Evolutionary conservation across 352 stramenopile genomes (phyloP).

Genomic region (Phytopythium cucurbitacearum): DNA sequence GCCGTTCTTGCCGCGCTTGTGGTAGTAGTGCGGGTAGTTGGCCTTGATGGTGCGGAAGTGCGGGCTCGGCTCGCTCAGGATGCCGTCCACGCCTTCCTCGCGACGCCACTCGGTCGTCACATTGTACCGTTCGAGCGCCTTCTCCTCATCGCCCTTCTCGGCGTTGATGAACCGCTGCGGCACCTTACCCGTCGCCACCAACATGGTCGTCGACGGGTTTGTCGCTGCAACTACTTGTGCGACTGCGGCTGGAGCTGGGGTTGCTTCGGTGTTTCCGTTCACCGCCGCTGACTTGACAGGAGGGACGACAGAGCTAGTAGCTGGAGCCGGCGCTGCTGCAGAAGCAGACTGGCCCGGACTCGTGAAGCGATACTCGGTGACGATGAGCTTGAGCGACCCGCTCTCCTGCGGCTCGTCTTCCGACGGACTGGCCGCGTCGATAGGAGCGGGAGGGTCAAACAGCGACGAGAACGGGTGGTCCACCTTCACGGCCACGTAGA

Average conservation of each 20-base stretch:
- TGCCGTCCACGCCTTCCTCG: slow-evolving; percentile 74
- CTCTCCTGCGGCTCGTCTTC: slow-evolving; percentile 13
- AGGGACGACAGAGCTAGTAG: no score
- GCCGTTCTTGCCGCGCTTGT: slow-evolving; percentile 75
- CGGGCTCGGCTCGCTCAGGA: slow-evolving; percentile 59
- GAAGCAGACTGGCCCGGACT: neutral
- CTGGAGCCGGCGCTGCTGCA: neutral
- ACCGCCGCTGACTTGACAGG: no score
- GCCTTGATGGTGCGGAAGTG: slow-evolving; percentile 87
- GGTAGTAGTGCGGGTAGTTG: slow-evolving; percentile 90
- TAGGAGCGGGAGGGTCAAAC: slow-evolving; percentile 23
- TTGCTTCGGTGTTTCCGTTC: neutral
- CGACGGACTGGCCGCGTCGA: slow-evolving; percentile 11
- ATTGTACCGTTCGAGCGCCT: slow-evolving; percentile 62
- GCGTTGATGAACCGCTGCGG: slow-evolving; percentile 68
- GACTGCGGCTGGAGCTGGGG: slow-evolving; percentile 7
- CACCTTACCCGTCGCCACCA: slow-evolving; percentile 28
- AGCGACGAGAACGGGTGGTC: slow-evolving; percentile 68
- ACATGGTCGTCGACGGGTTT: slow-evolving; percentile 17
- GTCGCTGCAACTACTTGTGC: neutral
- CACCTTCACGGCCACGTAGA: slow-evolving; percentile 69
- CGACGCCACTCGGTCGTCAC: slow-evolving; percentile 74
- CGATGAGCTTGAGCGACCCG: slow-evolving; percentile 67
- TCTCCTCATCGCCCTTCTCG: slow-evolving; percentile 71
- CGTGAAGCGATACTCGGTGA: slow-evolving; percentile 68